Evolutionary conservation across 225 moss, liverwort and hornwort genomes (phyloP), one percentile per base, ranked within the genome.

Genomic region (Bryoerythrophyllum caledonicum): DNA sequence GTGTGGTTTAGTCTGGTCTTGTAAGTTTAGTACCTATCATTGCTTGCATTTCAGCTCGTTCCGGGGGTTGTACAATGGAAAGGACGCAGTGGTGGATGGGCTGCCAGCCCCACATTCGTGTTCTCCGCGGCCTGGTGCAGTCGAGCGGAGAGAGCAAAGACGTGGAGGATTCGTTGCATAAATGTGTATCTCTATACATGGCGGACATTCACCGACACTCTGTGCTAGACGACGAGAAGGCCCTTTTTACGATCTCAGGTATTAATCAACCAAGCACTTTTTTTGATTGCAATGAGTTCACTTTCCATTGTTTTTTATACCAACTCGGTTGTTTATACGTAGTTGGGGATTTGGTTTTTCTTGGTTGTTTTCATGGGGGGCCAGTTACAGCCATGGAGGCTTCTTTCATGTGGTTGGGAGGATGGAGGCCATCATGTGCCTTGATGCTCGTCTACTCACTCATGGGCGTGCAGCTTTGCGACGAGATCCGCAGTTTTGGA

Each of bases 341-440:
- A 28, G 21, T 30, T 23, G 11, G 9, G 25, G 8, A 3, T 66
- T 16, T 75, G 51, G 3, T 32, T n/a, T n/a, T n/a, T n/a, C n/a
- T n/a, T n/a, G n/a, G n/a, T n/a, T n/a, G 52, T 72, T 73, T 3
- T 73, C 38, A 91, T 83, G 91, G 38, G 75, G 81, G 6, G 49
- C 4, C 64, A 48, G 80, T 73, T 63, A 75, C 90, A 60, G 60
- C 81, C 5, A 52, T 88, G 73, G 92, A 92, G 71, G 84, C 90
- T 11, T 84, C 88, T 25, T 92, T 90, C 68, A 86, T 88, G 86
- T 90, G 88, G 90, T 49, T 92, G 41, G 92, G 92, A 60, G 88
- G 92, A 41, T 90, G 92, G 92, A 86, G 88, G 65, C 90, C 92
- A 56, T 90, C 90, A 38, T 77, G 90, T 37, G 90, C 92, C 27